phyloP scores from a whole-genome alignment of 2,329 filamentous ascomycete genomes.

The Ophiostoma novo-ulmi region DNA sequence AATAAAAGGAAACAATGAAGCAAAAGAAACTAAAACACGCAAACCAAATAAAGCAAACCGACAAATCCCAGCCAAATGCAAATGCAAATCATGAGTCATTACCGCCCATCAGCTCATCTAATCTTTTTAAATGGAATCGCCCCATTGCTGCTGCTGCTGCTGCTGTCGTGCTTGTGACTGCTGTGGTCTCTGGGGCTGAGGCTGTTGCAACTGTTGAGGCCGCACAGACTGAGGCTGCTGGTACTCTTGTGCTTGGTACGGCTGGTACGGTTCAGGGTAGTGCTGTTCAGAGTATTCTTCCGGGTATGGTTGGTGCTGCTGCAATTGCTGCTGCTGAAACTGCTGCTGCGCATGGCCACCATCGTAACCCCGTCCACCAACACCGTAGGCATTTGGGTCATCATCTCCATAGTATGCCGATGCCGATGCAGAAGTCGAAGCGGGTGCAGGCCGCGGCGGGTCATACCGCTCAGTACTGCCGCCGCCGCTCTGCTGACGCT shows the following conservation, averaged over 20 bases:
- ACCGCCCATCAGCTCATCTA: background rate
- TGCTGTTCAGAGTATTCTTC: slow-evolving; percentile 21
- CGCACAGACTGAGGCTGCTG: background rate
- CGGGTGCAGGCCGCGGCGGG: background rate
- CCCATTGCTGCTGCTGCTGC: slow-evolving; percentile 6
- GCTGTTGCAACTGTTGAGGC: background rate
- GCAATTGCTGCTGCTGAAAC: background rate
- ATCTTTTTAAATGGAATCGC: background rate
- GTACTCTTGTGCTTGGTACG: background rate
- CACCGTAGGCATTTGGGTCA: background rate
- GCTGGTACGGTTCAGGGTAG: background rate
- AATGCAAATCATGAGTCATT: slow-evolving; percentile 21
- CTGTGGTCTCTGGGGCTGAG: background rate
- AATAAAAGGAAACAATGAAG: background rate
- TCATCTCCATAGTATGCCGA: slow-evolving; percentile 5
- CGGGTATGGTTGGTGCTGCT: background rate
- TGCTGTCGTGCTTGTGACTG: background rate
- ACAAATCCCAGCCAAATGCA: background rate
- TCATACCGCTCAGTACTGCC: slow-evolving; percentile 23
- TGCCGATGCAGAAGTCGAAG: background rate
- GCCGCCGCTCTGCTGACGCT: background rate
- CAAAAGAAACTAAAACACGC: background rate
- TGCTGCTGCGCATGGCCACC: background rate
- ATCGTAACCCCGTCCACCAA: background rate
- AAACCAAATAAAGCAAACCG: background rate